Evolutionary conservation across 2,329 filamentous ascomycete species (phyloP).

Genomic region (Chaetomiaceae sp.): DNA sequence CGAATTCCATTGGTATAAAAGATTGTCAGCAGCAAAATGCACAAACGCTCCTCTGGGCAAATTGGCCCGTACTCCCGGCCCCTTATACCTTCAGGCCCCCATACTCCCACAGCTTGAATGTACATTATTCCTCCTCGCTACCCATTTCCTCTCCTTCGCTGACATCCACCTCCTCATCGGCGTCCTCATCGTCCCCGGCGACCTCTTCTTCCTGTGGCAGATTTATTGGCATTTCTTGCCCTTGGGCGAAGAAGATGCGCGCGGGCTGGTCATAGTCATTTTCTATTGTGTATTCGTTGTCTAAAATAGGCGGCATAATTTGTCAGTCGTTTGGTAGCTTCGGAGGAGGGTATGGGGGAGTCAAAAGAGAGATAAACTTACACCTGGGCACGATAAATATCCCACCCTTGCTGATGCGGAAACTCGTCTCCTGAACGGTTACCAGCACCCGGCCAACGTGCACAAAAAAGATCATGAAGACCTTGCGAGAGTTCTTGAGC

Average conservation of each 20-base stretch:
- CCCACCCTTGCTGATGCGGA: conserved; percentile 81
- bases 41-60: conserved; percentile 1
- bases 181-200: conserved; percentile 13
- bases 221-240: conserved; percentile 52
- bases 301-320: conserved; percentile 43
- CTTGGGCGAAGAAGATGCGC: conserved; percentile 89
- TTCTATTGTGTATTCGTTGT: conserved; percentile 87
- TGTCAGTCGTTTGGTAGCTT: too few species aligned
- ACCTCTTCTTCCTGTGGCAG: conserved; percentile 5
- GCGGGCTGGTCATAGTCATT: conserved; percentile 72
- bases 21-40: neutral
- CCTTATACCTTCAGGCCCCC: too few species aligned
- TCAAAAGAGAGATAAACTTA: conserved; percentile 43
- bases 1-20: neutral
- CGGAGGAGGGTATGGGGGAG: neutral
- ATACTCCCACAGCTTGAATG: neutral
- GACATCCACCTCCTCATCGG: conserved; percentile 13
- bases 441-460: conserved; percentile 78
- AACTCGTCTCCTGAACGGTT: conserved; percentile 67
- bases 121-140: conserved; percentile 10
- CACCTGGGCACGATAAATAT: conserved; percentile 94
- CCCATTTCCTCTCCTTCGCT: conserved; percentile 9
- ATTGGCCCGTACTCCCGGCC: neutral
- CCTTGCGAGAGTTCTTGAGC: conserved; percentile 86
- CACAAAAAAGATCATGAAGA: conserved; percentile 97